These are phyloP conservation scores for Eucalyptus pauciflora DNA, from an alignment of 345 rosid genomes.

Conservation along the genomic window DNA sequence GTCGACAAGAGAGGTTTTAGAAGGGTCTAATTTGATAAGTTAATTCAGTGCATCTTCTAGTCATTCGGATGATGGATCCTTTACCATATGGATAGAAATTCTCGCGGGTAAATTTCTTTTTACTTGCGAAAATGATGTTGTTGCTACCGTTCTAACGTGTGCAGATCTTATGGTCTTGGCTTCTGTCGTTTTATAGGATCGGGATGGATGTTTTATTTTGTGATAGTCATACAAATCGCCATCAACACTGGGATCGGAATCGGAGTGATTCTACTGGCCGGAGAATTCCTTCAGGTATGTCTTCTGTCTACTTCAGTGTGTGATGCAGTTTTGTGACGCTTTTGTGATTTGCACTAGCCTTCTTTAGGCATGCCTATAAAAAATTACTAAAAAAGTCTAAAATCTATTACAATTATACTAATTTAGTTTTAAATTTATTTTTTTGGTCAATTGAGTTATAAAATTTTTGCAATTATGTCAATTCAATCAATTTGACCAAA, in stretches of 20 bases:
- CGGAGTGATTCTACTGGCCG: slow-evolving; percentile 79
- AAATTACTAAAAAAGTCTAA: no score
- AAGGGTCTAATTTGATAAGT: not conserved
- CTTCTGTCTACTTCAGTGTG: not conserved
- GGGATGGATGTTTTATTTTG: slow-evolving; percentile 96
- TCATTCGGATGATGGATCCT: not conserved
- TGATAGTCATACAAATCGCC: slow-evolving; percentile 75
- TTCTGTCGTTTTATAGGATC: slow-evolving; percentile 41
- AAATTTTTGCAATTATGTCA: no score
- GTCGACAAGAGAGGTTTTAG: not conserved
- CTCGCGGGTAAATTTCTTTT: not conserved
- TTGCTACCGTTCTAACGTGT: not conserved
- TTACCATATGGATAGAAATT: not conserved
- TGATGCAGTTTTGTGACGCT: not conserved
- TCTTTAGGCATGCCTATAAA: no score
- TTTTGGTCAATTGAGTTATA: not conserved
- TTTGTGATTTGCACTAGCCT: not conserved
- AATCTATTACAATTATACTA: no score
- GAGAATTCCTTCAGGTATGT: slow-evolving; percentile 77
- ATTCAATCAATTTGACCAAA: no score
- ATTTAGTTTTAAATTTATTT: no score
- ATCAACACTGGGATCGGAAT: slow-evolving; percentile 83
- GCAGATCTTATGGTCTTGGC: not conserved
- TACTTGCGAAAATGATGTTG: not conserved
- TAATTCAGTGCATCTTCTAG: not conserved